phyloP scores from a whole-genome alignment of 2,329 filamentous ascomycete genomes.

The Nothophaeocryptopus gaeumannii region DNA sequence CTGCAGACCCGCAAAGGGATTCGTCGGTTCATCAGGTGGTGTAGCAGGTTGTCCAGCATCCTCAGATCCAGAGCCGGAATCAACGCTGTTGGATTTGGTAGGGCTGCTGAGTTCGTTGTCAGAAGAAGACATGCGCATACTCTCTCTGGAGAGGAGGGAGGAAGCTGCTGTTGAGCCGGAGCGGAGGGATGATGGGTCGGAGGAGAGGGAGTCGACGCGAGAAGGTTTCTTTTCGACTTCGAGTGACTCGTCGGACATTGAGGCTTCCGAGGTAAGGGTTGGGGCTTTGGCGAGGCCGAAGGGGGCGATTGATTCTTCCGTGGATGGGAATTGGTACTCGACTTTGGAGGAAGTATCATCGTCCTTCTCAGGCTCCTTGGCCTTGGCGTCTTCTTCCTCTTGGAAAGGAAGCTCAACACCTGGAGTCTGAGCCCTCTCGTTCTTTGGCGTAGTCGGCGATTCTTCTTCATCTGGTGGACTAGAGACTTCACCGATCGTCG shows the following conservation, averaged over 20 bases:
- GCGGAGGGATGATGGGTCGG: too few species aligned
- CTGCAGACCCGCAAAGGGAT: background rate
- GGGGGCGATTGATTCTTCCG: too few species aligned
- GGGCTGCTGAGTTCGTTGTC: background rate
- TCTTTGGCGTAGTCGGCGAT: constrained; percentile 3
- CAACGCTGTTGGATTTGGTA: constrained; percentile 1
- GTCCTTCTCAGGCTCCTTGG: background rate
- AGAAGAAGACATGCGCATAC: background rate
- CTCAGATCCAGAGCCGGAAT: constrained; percentile 2
- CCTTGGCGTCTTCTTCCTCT: constrained; percentile 1
- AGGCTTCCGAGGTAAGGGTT: too few species aligned
- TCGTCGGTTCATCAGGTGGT: constrained; percentile 2
- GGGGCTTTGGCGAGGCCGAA: too few species aligned
- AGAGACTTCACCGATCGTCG: constrained; percentile 7
- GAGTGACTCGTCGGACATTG: too few species aligned
- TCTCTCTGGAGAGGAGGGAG: too few species aligned
- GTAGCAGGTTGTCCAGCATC: background rate
- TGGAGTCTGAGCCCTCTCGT: constrained; percentile 4
- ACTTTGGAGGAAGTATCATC: too few species aligned
- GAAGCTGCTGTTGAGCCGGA: too few species aligned
- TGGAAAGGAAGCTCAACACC: too few species aligned
- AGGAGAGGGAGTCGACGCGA: too few species aligned
- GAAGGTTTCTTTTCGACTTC: too few species aligned
- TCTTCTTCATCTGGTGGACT: background rate
- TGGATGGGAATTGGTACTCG: too few species aligned